These are phyloP conservation scores for Sanghuangporus baumii DNA, from an alignment of 1,284 basidiomycete species.

Conservation along the genomic window DNA sequence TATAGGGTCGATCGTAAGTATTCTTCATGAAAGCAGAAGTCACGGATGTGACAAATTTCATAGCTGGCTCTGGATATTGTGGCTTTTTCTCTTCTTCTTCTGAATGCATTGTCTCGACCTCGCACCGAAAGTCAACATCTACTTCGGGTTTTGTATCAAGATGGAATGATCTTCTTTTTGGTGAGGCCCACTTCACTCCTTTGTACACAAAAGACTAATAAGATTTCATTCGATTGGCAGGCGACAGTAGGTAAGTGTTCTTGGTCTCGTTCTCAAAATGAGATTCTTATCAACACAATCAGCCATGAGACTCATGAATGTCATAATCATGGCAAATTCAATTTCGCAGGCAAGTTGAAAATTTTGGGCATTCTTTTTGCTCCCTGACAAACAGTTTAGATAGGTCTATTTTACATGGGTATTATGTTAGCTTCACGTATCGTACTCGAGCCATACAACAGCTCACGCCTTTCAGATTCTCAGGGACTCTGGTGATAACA, in stretches of 20 bases:
- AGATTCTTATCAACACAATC: neutral
- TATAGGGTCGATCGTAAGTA: too few species aligned
- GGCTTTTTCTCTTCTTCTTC: conserved; percentile 7
- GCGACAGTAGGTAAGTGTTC: neutral
- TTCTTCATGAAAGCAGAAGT: too few species aligned
- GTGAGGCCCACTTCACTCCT: neutral
- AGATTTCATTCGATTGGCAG: neutral
- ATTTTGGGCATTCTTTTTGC: too few species aligned
- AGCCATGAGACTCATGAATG: neutral
- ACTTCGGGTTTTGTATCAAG: conserved; percentile 6
- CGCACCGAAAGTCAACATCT: conserved; percentile 2
- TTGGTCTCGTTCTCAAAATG: neutral
- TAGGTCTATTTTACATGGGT: neutral
- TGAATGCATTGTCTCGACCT: conserved; percentile 13
- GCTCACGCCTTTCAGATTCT: neutral
- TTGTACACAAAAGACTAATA: neutral
- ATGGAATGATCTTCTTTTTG: conserved; percentile 12
- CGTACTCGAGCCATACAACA: too few species aligned
- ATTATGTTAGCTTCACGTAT: neutral
- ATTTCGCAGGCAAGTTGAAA: too few species aligned
- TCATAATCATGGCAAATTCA: neutral
- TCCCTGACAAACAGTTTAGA: neutral
- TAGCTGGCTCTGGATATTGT: conserved; percentile 7
- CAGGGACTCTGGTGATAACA: neutral
- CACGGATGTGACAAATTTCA: too few species aligned